Conservation (phyloP, 1,284 basidiomycete species). For the Heterobasidion parviporum region DNA sequence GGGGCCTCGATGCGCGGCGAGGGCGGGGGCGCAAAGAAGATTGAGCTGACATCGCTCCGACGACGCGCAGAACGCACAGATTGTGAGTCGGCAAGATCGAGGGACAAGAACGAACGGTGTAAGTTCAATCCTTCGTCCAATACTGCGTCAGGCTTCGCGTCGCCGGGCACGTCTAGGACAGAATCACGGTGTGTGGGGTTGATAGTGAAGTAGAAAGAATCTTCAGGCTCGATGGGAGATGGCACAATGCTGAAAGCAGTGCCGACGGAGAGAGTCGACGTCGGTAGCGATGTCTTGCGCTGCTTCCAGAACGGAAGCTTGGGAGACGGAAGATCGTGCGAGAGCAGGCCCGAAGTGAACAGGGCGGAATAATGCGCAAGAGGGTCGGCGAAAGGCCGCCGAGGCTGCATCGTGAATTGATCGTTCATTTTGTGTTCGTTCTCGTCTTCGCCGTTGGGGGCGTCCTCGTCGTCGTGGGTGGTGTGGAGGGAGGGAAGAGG, state of each 20-base stretch:
- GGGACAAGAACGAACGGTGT: slow-evolving; percentile 48
- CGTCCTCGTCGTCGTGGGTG: background rate
- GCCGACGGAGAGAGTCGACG: slow-evolving; percentile 17
- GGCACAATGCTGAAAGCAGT: slow-evolving; percentile 18
- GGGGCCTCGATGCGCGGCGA: background rate
- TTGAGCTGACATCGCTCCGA: slow-evolving; percentile 9
- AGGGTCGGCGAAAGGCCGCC: background rate
- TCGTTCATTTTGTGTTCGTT: background rate
- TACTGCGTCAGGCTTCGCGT: too few relatives aligned
- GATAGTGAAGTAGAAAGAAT: slow-evolving; percentile 4
- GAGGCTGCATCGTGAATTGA: background rate
- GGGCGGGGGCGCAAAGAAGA: background rate
- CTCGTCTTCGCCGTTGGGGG: background rate
- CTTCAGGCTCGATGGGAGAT: slow-evolving; percentile 1
- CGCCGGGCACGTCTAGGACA: slow-evolving; percentile 18
- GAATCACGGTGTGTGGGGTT: slow-evolving; percentile 10
- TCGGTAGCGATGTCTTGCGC: slow-evolving; percentile 19
- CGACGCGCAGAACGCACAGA: slow-evolving; percentile 35
- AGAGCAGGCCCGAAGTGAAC: slow-evolving; percentile 53
- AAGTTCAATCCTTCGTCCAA: background rate
- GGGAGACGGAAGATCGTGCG: slow-evolving; percentile 22
- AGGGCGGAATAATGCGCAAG: slow-evolving; percentile 43
- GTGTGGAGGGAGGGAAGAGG: background rate
- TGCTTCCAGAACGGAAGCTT: slow-evolving; percentile 24
- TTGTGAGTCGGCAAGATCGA: slow-evolving; percentile 51